Base-by-base conservation (phyloP, 2,329 filamentous ascomycete species). In the Arthrobotrys musiformis region DNA sequence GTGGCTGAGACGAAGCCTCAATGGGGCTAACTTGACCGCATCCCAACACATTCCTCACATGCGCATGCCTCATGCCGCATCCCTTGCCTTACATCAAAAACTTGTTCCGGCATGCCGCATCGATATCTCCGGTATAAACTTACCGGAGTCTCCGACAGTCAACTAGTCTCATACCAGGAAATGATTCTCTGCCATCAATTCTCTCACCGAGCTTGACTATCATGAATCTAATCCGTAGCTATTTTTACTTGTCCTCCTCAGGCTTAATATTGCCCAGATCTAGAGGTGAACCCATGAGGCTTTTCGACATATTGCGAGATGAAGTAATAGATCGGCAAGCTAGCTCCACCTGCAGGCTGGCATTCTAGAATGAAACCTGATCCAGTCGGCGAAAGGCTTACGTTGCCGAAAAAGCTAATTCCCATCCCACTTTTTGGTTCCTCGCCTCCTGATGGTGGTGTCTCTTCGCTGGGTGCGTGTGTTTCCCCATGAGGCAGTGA, bases 51-150 rank as follows among this genome's bases (percentile, higher is more conserved):
- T 76, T 76, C 63, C 70, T 75, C 69, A 42, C 28, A 54, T 75
- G 62, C 54, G 70, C 70, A 44, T 74, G 70, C 70, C 70, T 54
- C 70, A 68, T 75, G 70, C 70, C 70, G 70, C 70, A 76, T 69
- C 30, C 46, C 54, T 44, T 62, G 22, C 24, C 50, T 40, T 33
- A 9, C 28, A 60, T 19, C 44, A 22, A 13, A 15, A 19, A 15
- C n/a, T 54, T 30, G 37, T 44, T 74, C 70, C 69, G 61, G 52
- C 40, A 73, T 67, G 69, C 69, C 69, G 69, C 69, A 73, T 52
- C 19, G 24, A 44, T 46, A 33, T 42, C 50, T 28, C 13, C 33
- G 19, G 13, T 22, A 56, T 19, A 9, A 15, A 22, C 50, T n/a
- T 46, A 13, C 24, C 22, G 70, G 70, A 54, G 62, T 74, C 52